phyloP scores from a whole-genome alignment of 768 basidiomycete genomes.

The Lactarius vividus region DNA sequence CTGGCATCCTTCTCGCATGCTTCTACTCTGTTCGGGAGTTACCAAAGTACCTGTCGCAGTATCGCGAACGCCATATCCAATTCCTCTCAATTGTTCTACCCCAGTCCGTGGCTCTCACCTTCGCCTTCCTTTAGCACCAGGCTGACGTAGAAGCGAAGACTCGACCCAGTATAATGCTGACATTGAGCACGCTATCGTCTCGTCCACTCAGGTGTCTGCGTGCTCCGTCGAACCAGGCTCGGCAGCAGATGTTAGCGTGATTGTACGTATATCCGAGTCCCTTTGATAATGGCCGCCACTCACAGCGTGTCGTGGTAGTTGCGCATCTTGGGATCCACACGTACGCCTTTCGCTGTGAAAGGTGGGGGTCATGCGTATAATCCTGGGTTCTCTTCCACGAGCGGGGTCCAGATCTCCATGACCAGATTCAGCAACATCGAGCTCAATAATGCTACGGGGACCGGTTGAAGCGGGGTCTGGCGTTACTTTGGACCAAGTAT shows the following conservation, averaged over 20 bases:
- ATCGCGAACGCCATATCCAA: background rate
- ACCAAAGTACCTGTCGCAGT: background rate
- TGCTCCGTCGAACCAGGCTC: conserved; percentile 29
- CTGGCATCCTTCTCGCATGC: background rate
- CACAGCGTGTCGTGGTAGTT: conserved; percentile 2
- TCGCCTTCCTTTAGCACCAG: background rate
- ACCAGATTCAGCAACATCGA: conserved; percentile 22
- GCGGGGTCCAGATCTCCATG: conserved; percentile 32
- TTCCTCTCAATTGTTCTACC: background rate
- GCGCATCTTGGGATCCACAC: conserved; percentile 13
- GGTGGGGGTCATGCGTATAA: conserved; percentile 29
- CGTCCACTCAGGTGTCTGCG: no score
- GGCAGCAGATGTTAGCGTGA: conserved; percentile 22
- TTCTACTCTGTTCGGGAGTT: background rate
- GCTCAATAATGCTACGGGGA: conserved; percentile 2
- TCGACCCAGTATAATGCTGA: background rate
- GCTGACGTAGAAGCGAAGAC: background rate
- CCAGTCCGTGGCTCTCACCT: background rate
- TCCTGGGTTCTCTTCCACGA: conserved; percentile 31
- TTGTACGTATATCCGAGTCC: conserved; percentile 4
- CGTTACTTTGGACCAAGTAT: conserved; percentile 32
- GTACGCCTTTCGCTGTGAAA: background rate
- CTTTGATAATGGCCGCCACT: background rate
- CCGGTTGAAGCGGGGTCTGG: conserved; percentile 30
- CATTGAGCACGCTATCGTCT: no score